Percentiles rank a stretch among this genome's conserved stretches.
These are phyloP conservation scores for Epichloe baconii DNA, from an alignment of 2,329 filamentous ascomycete species.

Conservation along the genomic window DNA sequence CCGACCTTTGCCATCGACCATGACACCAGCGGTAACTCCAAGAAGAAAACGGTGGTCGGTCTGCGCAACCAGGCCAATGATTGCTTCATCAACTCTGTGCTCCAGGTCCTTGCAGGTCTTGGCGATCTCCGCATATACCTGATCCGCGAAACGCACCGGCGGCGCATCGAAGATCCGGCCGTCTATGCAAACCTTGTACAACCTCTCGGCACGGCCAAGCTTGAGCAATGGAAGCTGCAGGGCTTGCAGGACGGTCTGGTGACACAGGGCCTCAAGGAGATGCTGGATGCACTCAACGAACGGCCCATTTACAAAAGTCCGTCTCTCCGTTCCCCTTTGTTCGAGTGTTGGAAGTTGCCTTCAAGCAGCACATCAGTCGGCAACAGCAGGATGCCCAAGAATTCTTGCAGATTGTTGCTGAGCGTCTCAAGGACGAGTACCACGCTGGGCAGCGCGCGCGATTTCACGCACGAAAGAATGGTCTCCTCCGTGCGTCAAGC, in stretches of 20 bases:
- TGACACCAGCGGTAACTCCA: constrained; percentile 46
- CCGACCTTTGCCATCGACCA: constrained; percentile 94
- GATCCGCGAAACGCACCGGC: constrained; percentile 79
- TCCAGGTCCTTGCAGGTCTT: constrained; percentile 84
- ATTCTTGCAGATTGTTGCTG: constrained; percentile 85
- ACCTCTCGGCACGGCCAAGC: constrained; percentile 24
- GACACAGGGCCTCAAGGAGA: constrained; percentile 78
- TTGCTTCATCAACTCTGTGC: constrained; percentile 91
- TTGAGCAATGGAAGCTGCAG: constrained; percentile 48
- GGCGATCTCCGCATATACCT: constrained; percentile 83
- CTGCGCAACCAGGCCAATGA: constrained; percentile 87
- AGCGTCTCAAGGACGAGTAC: constrained; percentile 88
- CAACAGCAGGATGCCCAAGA: constrained; percentile 98
- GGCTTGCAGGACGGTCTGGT: constrained; percentile 70
- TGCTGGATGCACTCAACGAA: constrained; percentile 86
- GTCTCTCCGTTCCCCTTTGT: constrained; percentile 84
- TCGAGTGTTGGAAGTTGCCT: constrained; percentile 68
- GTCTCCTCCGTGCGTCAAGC: constrained; percentile 9
- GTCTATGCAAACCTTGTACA: constrained; percentile 56
- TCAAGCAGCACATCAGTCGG: constrained; percentile 78
- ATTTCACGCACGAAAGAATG: constrained; percentile 32
- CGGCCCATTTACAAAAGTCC: constrained; percentile 87
- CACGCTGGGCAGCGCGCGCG: constrained; percentile 70
- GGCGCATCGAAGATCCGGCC: constrained; percentile 62
- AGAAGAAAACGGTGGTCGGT: constrained; percentile 81